Evolutionary conservation across 2,329 filamentous ascomycete genomes (phyloP), one percentile per base, ranked within the genome.

Genomic region (Sporothrix dimorphospora): DNA sequence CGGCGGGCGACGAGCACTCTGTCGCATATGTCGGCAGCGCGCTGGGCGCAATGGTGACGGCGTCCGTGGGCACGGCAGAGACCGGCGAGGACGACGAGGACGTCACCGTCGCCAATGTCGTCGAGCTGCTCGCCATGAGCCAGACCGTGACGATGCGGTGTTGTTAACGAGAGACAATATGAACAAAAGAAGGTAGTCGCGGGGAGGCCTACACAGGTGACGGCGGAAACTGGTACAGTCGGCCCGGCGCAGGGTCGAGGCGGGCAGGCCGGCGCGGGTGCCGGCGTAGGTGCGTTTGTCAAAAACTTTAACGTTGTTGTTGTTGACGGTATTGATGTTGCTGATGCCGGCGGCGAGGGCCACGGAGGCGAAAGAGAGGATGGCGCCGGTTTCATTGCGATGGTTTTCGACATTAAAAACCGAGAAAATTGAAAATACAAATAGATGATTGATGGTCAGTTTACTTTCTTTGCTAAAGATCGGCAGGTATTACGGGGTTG

Each of bases 181-280:
- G n/a, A n/a, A n/a, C n/a, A n/a, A n/a, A n/a, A n/a, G n/a, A n/a
- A n/a, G n/a, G n/a, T n/a, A n/a, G n/a, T n/a, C n/a, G n/a, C n/a
- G n/a, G 3, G n/a, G 16, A n/a, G 7, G 79, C 82, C 74, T 79
- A 85, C 82, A 78, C 78, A 70, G 83, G 76, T 9, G 80, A 77
- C 16, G 83, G 83, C 69, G 80, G 79, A 83, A 84, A 70, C 73
- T 74, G 67, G 69, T 55, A 72, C 74, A 75, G 74, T 75, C 74
- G 11, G 73, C 61, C 63, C 68, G 49, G 72, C 73, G 74, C 21
- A 84, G 78, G 67, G 80, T 81, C 59, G 80, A 79, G 71, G 75
- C 73, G 77, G 81, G 77, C 78, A 83, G 84, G 78, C 82, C 84
- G 77, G 81, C 80, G 30, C 81, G 79, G 71, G 82, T 84, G 72